Conservation (phyloP, 2,329 filamentous ascomycete species). For the Scedosporium dehoogii region DNA sequence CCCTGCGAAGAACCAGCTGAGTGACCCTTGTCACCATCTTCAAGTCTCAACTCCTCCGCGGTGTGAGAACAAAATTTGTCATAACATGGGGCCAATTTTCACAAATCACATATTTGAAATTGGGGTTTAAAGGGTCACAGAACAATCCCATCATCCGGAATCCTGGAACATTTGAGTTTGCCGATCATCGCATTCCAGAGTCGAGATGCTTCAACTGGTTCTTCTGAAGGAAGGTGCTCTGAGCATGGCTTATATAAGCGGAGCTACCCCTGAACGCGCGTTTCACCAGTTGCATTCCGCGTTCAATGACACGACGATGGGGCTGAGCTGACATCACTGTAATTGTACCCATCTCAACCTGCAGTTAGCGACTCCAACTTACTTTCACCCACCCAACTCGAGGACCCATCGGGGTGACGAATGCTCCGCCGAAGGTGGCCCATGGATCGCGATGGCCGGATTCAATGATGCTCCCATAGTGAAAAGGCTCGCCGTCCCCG, state of each 20-base stretch:
- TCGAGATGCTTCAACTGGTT: not conserved
- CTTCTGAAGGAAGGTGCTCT: not conserved
- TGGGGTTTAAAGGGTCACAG: not conserved
- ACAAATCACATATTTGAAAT: not conserved
- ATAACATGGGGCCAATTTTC: not conserved
- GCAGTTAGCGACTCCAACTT: not conserved
- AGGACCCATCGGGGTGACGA: not conserved
- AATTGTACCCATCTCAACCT: not conserved
- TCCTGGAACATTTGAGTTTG: not conserved
- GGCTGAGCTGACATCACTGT: not conserved
- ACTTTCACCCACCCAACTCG: conserved; percentile 6
- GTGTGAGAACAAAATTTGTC: not conserved
- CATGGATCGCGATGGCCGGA: conserved; percentile 27
- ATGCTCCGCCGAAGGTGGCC: not conserved
- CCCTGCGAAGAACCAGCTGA: not conserved
- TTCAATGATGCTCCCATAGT: conserved; percentile 31
- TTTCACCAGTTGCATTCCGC: not conserved
- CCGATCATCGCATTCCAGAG: not conserved
- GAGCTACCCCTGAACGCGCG: not conserved
- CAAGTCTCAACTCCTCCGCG: not conserved
- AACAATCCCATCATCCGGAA: not conserved
- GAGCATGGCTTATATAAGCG: not conserved
- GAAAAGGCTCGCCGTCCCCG: conserved; percentile 55
- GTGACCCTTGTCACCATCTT: not conserved
- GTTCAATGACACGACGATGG: not conserved